These are phyloP conservation scores for Aspergillus thermomutatus DNA, from an alignment of 2,329 filamentous ascomycete genomes.

Conservation along the genomic window DNA sequence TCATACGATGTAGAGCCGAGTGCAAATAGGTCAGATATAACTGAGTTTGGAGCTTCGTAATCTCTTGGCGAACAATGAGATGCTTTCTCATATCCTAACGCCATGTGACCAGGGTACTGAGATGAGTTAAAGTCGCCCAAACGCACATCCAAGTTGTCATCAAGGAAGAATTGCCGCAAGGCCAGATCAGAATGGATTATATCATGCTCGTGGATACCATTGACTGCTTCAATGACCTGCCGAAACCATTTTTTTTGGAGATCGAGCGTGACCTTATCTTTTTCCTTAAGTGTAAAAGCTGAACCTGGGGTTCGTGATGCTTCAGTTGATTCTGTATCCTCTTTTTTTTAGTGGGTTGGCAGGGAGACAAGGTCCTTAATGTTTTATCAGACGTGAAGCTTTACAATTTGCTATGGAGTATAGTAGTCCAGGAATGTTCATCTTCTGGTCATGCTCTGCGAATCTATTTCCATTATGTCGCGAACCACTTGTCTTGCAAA, in stretches of 20 bases:
- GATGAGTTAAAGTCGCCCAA: constrained; percentile 20
- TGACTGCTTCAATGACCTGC: constrained; percentile 20
- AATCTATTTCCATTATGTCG: background rate
- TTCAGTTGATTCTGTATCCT: background rate
- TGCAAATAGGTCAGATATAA: constrained; percentile 12
- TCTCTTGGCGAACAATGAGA: constrained; percentile 13
- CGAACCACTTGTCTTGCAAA: constrained; percentile 38
- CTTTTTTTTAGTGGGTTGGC: background rate
- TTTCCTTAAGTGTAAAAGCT: background rate
- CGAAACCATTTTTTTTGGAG: constrained; percentile 13
- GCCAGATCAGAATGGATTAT: constrained; percentile 24
- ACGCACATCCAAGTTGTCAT: constrained; percentile 16
- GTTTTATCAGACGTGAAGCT: background rate
- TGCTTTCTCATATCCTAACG: constrained; percentile 16
- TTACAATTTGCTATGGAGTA: background rate
- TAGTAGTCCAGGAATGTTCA: background rate
- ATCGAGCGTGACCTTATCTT: background rate
- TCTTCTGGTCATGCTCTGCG: background rate
- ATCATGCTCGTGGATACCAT: constrained; percentile 12
- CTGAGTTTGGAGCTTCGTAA: constrained; percentile 10
- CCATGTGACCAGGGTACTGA: constrained; percentile 8
- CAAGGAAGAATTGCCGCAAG: constrained; percentile 16
- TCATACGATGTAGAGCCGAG: constrained; percentile 14
- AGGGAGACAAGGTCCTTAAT: background rate
- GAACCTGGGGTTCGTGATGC: background rate